Evolutionary conservation across 1,139 yeast species (phyloP).

Genomic region (Barnettozyma hawaiiensis): DNA sequence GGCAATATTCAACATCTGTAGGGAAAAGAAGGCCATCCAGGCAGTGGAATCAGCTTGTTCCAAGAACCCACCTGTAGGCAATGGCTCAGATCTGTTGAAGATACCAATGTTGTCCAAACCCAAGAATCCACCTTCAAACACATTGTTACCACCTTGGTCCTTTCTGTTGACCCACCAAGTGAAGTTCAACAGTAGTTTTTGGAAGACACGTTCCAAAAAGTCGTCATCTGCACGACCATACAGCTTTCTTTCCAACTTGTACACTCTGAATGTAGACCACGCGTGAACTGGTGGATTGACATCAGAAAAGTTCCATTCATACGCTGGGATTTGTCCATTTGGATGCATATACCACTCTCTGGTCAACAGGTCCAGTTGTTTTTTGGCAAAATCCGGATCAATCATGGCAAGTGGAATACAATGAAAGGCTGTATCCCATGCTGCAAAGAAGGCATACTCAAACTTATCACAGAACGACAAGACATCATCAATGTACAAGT

Average conservation of each 20-base stretch:
- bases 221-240: slow-evolving; percentile 78
- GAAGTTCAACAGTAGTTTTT: slow-evolving; percentile 80
- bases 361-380: slow-evolving; percentile 79
- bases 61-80: slow-evolving; percentile 87
- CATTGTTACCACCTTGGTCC: slow-evolving; percentile 82
- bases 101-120: slow-evolving; percentile 94
- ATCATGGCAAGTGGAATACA: slow-evolving; percentile 92
- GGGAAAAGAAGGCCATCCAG: slow-evolving; percentile 94
- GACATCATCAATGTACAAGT: slow-evolving; percentile 83
- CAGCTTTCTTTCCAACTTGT: slow-evolving; percentile 83
- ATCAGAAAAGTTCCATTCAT: slow-evolving; percentile 95
- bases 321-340: slow-evolving; percentile 96
- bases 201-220: slow-evolving; percentile 87
- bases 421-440: slow-evolving; percentile 98
- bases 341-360: slow-evolving; percentile 99
- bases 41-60: slow-evolving; percentile 98
- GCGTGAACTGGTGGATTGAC: slow-evolving; percentile 98
- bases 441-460: slow-evolving; percentile 96
- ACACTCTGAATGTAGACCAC: slow-evolving; percentile 91
- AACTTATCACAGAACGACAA: slow-evolving; percentile 92
- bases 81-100: slow-evolving; percentile 89
- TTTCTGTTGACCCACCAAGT: slow-evolving; percentile 99
- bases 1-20: slow-evolving; percentile 92
- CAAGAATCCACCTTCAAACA: slow-evolving; percentile 92
- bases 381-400: slow-evolving; percentile 91